Conservation (phyloP, 495 filamentous ascomycete genomes). For the Aspergillus ostianus region DNA sequence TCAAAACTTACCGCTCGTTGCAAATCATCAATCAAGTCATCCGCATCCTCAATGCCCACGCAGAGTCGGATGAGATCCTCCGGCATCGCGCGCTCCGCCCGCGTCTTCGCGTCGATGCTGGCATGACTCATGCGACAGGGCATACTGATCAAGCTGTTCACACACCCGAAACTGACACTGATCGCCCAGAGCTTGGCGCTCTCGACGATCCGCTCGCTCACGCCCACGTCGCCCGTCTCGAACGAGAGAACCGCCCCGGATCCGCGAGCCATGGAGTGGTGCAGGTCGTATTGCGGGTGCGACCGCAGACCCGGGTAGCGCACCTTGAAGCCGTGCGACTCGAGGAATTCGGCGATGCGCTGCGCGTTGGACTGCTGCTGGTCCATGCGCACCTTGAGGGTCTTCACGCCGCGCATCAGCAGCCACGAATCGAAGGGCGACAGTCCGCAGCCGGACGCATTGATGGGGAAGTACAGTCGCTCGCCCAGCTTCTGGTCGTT, state of each 20-base stretch:
- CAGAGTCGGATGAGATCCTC: conserved; percentile 95
- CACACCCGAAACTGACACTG: conserved; percentile 94
- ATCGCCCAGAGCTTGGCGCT: conserved; percentile 90
- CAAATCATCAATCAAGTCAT: conserved; percentile 93
- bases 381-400: conserved; percentile 95
- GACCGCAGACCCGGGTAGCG: conserved; percentile 91
- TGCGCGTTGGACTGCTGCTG: conserved; percentile 93
- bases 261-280: conserved; percentile 91
- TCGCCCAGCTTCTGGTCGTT: conserved; percentile 80
- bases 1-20: conserved; percentile 73
- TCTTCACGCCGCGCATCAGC: conserved; percentile 91
- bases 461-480: conserved; percentile 93
- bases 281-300: conserved; percentile 93
- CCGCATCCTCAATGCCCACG: conserved; percentile 92
- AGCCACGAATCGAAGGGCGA: conserved; percentile 95
- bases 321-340: conserved; percentile 87
- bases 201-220: conserved; percentile 93
- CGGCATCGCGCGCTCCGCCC: conserved; percentile 84
- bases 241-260: conserved; percentile 93
- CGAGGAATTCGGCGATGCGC: conserved; percentile 87
- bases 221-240: conserved; percentile 79
- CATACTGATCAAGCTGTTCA: conserved; percentile 98
- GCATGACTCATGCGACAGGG: conserved; percentile 99
- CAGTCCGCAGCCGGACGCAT: conserved; percentile 88
- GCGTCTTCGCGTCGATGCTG: conserved; percentile 93